Conservation (phyloP, 1,139 yeast species). For the Meyerozyma smithsonii region DNA sequence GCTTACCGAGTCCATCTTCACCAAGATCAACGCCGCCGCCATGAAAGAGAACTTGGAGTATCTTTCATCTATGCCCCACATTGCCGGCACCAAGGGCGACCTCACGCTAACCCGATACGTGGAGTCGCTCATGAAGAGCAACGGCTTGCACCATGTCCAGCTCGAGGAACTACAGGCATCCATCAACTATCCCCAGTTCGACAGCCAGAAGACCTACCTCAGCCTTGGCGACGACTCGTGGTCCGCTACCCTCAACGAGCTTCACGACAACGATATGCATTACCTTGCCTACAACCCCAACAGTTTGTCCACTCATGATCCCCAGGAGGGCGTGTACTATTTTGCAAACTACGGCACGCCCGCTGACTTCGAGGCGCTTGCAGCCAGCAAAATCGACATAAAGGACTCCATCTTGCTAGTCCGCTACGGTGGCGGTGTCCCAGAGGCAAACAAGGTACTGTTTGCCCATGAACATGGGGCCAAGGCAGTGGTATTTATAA, state of each 20-base stretch:
- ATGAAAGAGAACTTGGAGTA: constrained; percentile 73
- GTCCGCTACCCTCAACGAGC: constrained; percentile 35
- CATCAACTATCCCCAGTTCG: constrained; percentile 48
- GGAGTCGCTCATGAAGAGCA: constrained; percentile 49
- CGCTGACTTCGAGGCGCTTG: constrained; percentile 50
- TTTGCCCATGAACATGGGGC: constrained; percentile 29
- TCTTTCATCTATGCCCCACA: constrained; percentile 77
- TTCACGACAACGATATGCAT: constrained; percentile 25
- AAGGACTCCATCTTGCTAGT: constrained; percentile 51
- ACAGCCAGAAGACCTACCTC: constrained; percentile 23
- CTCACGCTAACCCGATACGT: constrained; percentile 63
- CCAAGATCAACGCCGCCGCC: constrained; percentile 49
- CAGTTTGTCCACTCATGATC: constrained; percentile 42
- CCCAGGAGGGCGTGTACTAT: constrained; percentile 53
- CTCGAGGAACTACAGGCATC: constrained; percentile 49
- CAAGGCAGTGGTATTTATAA: constrained; percentile 34
- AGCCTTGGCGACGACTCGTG: constrained; percentile 31
- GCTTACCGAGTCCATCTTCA: constrained; percentile 44
- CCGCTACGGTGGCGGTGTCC: constrained; percentile 49
- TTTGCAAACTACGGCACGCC: constrained; percentile 56
- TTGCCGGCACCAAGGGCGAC: constrained; percentile 87
- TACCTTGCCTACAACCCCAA: constrained; percentile 63
- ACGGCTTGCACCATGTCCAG: constrained; percentile 51
- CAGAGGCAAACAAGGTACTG: constrained; percentile 35
- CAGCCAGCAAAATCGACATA: constrained; percentile 26